Percentiles rank a stretch among this genome's conserved stretches.
These are phyloP conservation scores for Adansonia grandidieri DNA, from an alignment of 441 rosid species.

Conservation along the genomic window DNA sequence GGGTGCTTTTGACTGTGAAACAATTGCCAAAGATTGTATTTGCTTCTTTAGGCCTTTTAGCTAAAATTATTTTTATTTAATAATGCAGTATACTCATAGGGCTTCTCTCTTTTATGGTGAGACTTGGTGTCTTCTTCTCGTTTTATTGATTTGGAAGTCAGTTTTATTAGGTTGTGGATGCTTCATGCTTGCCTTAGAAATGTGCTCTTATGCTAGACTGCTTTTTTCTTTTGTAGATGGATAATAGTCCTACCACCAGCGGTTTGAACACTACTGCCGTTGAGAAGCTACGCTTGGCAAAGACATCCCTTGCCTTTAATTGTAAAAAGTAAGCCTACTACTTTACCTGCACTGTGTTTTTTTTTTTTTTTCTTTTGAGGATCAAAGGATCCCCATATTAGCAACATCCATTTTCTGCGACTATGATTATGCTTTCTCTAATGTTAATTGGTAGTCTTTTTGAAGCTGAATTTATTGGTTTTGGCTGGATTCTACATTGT, in stretches of 20 bases:
- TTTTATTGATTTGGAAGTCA: not conserved
- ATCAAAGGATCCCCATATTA: not conserved
- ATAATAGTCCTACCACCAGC: conserved; percentile 95
- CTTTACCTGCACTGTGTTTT: not conserved
- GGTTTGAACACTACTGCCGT: conserved; percentile 76
- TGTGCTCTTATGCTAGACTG: conserved; percentile 23
- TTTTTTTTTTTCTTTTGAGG: conserved; percentile 16
- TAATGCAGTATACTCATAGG: conserved; percentile 98
- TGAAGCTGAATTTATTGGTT: not conserved
- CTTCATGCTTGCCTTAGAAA: conserved; percentile 21
- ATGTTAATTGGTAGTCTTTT: not conserved
- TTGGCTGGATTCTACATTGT: conserved; percentile 1
- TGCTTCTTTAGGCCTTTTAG: conserved; percentile 7
- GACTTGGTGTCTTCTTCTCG: conserved; percentile 35
- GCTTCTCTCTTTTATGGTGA: conserved; percentile 98
- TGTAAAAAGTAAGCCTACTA: conserved; percentile 78
- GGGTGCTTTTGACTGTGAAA: not conserved
- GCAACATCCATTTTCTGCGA: not conserved
- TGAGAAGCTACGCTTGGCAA: conserved; percentile 89
- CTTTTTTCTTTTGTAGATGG: conserved; percentile 63
- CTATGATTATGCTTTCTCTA: not conserved
- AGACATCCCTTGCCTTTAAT: conserved; percentile 89
- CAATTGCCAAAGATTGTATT: conserved; percentile 13
- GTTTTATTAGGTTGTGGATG: not conserved
- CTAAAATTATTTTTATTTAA: conserved; percentile 30